Conservation (phyloP, 2,329 filamentous ascomycete genomes). For the Fusarium tuaranense region DNA sequence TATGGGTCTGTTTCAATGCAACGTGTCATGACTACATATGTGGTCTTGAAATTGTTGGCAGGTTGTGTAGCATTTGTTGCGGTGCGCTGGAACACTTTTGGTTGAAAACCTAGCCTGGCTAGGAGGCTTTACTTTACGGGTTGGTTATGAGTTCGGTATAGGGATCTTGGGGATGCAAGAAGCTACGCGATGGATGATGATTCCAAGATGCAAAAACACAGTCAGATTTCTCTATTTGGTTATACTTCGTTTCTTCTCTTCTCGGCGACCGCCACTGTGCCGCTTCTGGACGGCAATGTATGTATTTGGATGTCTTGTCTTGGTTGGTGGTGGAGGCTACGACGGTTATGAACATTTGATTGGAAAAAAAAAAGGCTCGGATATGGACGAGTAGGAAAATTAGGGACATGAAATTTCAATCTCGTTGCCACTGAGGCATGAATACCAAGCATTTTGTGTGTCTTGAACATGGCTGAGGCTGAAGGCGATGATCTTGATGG, state of each 20-base stretch:
- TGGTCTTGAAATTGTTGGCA: neutral
- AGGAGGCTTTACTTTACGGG: neutral
- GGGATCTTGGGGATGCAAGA: neutral
- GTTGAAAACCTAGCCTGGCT: neutral
- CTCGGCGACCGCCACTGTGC: neutral
- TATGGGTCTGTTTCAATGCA: conserved; percentile 1
- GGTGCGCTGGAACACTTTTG: conserved; percentile 4
- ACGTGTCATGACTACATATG: conserved; percentile 2
- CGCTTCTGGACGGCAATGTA: neutral
- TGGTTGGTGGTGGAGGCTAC: conserved; percentile 12
- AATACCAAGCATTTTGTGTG: conserved; percentile 14
- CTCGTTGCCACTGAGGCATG: conserved; percentile 3
- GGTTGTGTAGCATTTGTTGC: conserved; percentile 5
- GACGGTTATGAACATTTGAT: conserved; percentile 25
- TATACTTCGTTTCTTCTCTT: conserved; percentile 6
- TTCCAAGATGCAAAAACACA: conserved; percentile 4
- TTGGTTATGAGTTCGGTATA: conserved; percentile 8
- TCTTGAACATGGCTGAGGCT: neutral
- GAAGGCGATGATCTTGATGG: neutral
- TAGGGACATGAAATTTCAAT: conserved; percentile 10
- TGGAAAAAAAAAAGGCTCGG: conserved; percentile 32
- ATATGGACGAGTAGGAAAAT: conserved; percentile 4
- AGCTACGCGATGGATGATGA: conserved; percentile 3
- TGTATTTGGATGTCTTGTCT: neutral
- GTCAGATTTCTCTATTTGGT: conserved; percentile 2